Base-by-base conservation (phyloP, 768 basidiomycete species). In the Suillus occidentalis region DNA sequence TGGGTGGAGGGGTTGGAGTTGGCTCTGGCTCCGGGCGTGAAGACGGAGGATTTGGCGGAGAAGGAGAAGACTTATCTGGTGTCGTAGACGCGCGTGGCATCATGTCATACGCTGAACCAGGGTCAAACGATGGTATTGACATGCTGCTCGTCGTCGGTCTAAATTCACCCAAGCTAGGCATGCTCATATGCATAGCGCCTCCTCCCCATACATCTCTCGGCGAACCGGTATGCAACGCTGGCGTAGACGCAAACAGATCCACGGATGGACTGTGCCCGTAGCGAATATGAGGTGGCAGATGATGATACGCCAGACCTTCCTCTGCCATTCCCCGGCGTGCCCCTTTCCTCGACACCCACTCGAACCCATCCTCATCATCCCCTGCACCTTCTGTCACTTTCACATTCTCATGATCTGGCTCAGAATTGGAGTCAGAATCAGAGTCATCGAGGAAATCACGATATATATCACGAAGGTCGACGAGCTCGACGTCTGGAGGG, bases 401-500 rank as follows among this genome's bases (percentile, higher is more conserved):
- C 47, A 83, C 79, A 12, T 77, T 69, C 25, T 85, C 84, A 34
- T 67, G 64, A 43, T 77, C 76, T 0, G 69, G 67, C 31, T 47
- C 75, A 6, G 18, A 39, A 34, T 81, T 75, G 25, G 69, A 65
- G 55, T 89, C 86, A 0, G 88, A 87, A 3, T 80, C 81, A 43
- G 85, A 81, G 69, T 92, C 90, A 65, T 95, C 92, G 62, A 97
- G 85, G 72, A 99, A 99, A 75, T 97, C 96, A 61, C 88, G 89
- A 78, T 96, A 94, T 64, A 99, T 94, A 81, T 98, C 95, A 56
- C 94, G 85, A 60, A 99, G 79, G 78, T 97, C 97, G 62, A 92
- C 88, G 61, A 99, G 84, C 75, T 97, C 94, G 28, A 96, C 85
- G 65, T 95, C 90, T 5, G 97, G 97, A 3, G 88, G 74, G 22